Conservation (phyloP, 768 basidiomycete genomes). For the Kwoniella shandongensis region DNA sequence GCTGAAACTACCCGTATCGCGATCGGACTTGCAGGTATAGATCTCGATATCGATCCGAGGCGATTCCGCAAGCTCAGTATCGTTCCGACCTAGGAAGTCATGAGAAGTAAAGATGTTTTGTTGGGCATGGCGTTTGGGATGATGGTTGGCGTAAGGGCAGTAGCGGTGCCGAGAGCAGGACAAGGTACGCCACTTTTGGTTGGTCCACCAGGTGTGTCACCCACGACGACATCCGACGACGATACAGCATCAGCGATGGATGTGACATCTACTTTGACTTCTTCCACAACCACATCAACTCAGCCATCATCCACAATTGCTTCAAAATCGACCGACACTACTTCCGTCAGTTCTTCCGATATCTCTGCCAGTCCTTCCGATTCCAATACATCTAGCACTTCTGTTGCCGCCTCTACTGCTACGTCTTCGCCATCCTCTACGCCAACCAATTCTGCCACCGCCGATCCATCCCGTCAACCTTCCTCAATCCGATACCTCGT, state of each 20-base stretch:
- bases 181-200: conserved; percentile 3
- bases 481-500: conserved; percentile 27
- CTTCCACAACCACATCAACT: background rate
- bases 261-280: no score
- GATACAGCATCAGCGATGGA: no score
- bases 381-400: background rate
- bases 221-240: background rate
- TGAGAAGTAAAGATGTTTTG: no score
- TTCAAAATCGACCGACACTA: conserved; percentile 1
- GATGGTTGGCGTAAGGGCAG: no score
- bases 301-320: background rate
- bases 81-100: no score
- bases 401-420: background rate
- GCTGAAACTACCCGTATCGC: conserved; percentile 19
- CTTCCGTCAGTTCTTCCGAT: no score
- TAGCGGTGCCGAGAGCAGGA: no score
- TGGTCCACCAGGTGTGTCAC: conserved; percentile 1
- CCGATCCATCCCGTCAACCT: conserved; percentile 18
- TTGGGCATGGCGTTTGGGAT: no score
- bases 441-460: background rate
- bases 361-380: no score
- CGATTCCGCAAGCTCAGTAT: background rate
- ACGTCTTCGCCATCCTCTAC: conserved; percentile 1
- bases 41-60: conserved; percentile 11
- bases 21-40: conserved; percentile 17